Base-by-base conservation (phyloP, 2,329 filamentous ascomycete genomes). In the Fusarium torulosum region DNA sequence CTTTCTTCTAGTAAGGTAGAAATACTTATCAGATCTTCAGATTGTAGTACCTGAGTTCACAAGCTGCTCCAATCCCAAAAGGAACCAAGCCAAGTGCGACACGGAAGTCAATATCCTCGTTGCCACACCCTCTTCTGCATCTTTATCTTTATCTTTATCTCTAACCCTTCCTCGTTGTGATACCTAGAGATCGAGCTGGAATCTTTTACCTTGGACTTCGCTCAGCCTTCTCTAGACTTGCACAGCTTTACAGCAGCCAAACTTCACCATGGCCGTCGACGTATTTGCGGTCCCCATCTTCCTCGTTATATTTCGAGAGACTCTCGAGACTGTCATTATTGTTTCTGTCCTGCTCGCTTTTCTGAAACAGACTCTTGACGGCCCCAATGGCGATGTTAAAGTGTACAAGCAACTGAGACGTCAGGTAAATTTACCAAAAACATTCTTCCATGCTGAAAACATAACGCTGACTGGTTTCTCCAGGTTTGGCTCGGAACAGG, bases 231-330 rank as follows among this genome's bases (percentile, higher is more conserved):
- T 31, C 5, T 15, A 45, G 40, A 29, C 23, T 11, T 23, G 33
- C 25, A 37, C 3, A 20, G 27, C 35, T 47, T 13, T 17, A n/a
- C 21, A 38, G 13, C 41, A n/a, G 35, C 14, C 46, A 46, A 41
- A 19, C 23, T 37, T 46, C 69, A 76, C 50, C 67, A 89, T 86
- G 81, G 89, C 90, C 76, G 84, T 85, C 63, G 86, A 91, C 76
- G 88, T 94, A 59, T 94, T 94, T 78, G 86, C 91, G 66, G 88
- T 93, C 21, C 91, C 91, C 68, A 88, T 97, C 55, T 97, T 97
- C 82, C 94, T 97, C 82, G 92, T 97, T 77, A 90, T 92, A 80
- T 96, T 97, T 77, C 89, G 94, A 75, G 94, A 97, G 81, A 88
- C 89, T 41, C 82, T 97, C 46, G 93, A 97, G 82, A 91, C 91